phyloP scores from a whole-genome alignment of 1,284 basidiomycete species.

The Cystobasidium pallidum region DNA sequence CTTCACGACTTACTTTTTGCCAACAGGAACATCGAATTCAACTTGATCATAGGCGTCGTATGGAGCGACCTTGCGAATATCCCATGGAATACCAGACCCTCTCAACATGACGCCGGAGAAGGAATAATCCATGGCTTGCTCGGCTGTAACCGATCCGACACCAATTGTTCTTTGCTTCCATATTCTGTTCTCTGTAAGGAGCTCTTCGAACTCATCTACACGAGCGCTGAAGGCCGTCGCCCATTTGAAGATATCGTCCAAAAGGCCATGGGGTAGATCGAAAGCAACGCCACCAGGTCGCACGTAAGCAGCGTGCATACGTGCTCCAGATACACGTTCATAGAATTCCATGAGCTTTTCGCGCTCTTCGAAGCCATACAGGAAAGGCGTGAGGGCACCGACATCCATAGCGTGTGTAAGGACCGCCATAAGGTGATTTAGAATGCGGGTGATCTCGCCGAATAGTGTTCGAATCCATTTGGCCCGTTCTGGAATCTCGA shows the following conservation, averaged over 20 bases:
- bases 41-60: constrained; percentile 99
- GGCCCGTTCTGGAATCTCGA: constrained; percentile 96
- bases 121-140: constrained; percentile 88
- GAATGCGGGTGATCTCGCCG: constrained; percentile 92
- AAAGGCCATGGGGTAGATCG: constrained; percentile 91
- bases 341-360: constrained; percentile 99
- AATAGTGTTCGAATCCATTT: constrained; percentile 99
- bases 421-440: constrained; percentile 98
- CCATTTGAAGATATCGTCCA: constrained; percentile 98
- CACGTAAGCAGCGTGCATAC: constrained; percentile 96
- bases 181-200: constrained; percentile 95
- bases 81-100: constrained; percentile 93
- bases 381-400: constrained; percentile 95
- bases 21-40: constrained; percentile 95
- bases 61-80: constrained; percentile 71
- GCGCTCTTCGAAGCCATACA: constrained; percentile 99
- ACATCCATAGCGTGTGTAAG: constrained; percentile 96
- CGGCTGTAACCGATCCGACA: constrained; percentile 86
- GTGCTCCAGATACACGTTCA: constrained; percentile 96
- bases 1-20: constrained; percentile 65
- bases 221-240: constrained; percentile 85
- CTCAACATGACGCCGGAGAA: constrained; percentile 98
- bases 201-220: constrained; percentile 97
- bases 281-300: constrained; percentile 98
- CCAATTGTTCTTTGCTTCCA: constrained; percentile 95